phyloP scores from a whole-genome alignment of 306 rosid species.

The Astragalus glycyphyllos region DNA sequence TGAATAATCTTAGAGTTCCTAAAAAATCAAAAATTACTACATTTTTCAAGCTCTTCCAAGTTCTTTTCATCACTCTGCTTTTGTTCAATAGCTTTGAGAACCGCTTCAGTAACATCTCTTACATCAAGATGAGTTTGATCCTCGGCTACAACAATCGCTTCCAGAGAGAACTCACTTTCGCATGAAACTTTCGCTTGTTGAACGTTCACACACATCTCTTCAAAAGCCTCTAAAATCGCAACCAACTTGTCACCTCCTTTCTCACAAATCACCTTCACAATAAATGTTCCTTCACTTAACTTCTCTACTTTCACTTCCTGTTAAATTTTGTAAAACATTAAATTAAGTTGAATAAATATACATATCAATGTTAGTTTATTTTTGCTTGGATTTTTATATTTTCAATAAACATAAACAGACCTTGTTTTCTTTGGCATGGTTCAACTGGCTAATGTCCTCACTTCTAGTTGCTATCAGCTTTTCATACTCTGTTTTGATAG shows the following conservation, averaged over 20 bases:
- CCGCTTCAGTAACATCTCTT: conserved; percentile 51
- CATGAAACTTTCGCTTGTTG: conserved; percentile 79
- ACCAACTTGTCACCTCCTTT: conserved; percentile 68
- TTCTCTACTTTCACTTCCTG: conserved; percentile 87
- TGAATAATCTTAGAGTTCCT: conserved; percentile 27
- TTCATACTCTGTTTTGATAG: conserved; percentile 51
- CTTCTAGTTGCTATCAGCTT: conserved; percentile 45
- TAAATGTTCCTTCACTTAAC: conserved; percentile 51
- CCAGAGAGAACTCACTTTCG: conserved; percentile 59
- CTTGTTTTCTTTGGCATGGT: conserved; percentile 44
- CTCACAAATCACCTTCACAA: conserved; percentile 65
- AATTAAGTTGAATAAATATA: neutral
- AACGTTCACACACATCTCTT: conserved; percentile 67
- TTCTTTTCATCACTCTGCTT: conserved; percentile 29
- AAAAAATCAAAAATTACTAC: conserved; percentile 9
- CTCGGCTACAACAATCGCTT: conserved; percentile 68
- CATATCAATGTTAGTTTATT: neutral
- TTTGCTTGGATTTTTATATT: neutral
- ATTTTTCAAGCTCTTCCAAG: conserved; percentile 15
- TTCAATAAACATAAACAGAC: conserved; percentile 20
- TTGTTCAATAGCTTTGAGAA: conserved; percentile 54
- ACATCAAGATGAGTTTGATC: conserved; percentile 50
- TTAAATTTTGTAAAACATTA: neutral
- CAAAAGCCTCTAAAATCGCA: conserved; percentile 68
- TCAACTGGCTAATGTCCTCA: conserved; percentile 31